Base-by-base conservation (phyloP, 1,284 basidiomycete species). In the Ganoderma lingzhi region DNA sequence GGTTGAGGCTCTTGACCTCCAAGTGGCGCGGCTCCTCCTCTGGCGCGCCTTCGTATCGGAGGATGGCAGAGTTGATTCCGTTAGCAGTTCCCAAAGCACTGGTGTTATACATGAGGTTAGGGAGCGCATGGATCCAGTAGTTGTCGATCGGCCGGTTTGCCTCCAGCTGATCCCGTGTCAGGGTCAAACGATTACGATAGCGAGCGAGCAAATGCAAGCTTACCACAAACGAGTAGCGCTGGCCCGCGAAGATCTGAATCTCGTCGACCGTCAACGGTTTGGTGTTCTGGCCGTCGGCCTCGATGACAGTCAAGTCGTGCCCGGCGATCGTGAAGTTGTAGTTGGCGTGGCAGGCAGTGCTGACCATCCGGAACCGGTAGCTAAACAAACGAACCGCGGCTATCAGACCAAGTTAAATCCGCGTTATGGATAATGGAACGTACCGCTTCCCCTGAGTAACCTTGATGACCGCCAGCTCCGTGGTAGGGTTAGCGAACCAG, bases 261-360 rank as follows among this genome's bases (percentile, higher is more conserved):
- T 76, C 75, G 64, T 85, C 82, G 2, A 86, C 85, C 1, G 74
- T 76, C 6, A 80, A 66, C 2, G 88, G 84, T 41, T 79, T 48
- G 12, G 79, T 79, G 68, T 82, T 82, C 45, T 84, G 76, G 6
- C 85, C 86, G 70, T 89, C 88, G 0, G 80, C 82, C 73, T 89
- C 88, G 70, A 89, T 89, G 65, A 89, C 76, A 3, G 79, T 83
- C 73, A 87, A 76, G 23, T 79, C 78, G 74, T 88, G 87, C 35
- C 79, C 78, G 69, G 87, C 85, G 69, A 88, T 82, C 12, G 84
- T 83, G 71, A 77, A 78, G 10, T 70, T 76, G 69, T 75, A 79
- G 71, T 76, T 74, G 2, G 79, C 72, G 58, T 79, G 77, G 67
- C 80, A 81, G 23, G 83, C 76, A 75, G 85, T 84, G 77, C 86